These are phyloP conservation scores for Floccularia luteovirens DNA, from an alignment of 768 basidiomycete species.

Conservation along the genomic window DNA sequence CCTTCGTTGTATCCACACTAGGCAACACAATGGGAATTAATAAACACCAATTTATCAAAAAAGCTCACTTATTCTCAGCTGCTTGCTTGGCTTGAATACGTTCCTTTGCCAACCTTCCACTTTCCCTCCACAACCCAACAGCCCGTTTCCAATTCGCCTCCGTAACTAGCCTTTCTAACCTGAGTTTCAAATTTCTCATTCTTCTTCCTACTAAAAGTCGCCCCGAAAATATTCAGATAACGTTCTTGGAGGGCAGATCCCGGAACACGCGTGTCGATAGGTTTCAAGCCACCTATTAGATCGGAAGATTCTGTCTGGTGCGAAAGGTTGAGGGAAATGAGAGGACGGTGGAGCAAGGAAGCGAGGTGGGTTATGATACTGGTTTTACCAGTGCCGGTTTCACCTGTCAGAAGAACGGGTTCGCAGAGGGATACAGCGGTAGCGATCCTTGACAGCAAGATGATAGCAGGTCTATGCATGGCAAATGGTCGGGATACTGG, in stretches of 20 bases:
- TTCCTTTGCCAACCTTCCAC: slow-evolving; percentile 59
- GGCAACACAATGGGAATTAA: slow-evolving; percentile 3
- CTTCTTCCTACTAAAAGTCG: slow-evolving; percentile 84
- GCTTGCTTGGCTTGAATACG: slow-evolving; percentile 35
- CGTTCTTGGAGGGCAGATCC: slow-evolving; percentile 61
- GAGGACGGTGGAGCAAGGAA: slow-evolving; percentile 60
- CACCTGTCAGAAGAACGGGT: slow-evolving; percentile 88
- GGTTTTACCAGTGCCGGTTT: slow-evolving; percentile 99
- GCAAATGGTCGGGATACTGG: slow-evolving; percentile 62
- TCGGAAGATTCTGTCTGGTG: slow-evolving; percentile 96
- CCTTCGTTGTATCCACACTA: slow-evolving; percentile 6
- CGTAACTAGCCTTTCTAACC: slow-evolving; percentile 70
- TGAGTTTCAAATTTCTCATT: slow-evolving; percentile 83
- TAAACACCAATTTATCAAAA: slow-evolving; percentile 2
- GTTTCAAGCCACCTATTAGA: slow-evolving; percentile 91
- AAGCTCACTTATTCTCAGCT: slow-evolving; percentile 16
- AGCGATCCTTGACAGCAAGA: slow-evolving; percentile 74
- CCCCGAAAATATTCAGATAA: slow-evolving; percentile 76
- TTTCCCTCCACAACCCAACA: slow-evolving; percentile 80
- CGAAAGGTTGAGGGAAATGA: slow-evolving; percentile 89
- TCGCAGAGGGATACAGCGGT: slow-evolving; percentile 67
- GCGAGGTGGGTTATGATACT: slow-evolving; percentile 86
- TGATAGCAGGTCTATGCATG: slow-evolving; percentile 77
- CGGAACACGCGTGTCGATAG: slow-evolving; percentile 81
- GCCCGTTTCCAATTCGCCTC: slow-evolving; percentile 84